A percentile compares a stretch with the other conserved stretches of the same genome.
Evolutionary conservation across 495 filamentous ascomycete species (phyloP).

Genomic region (Daldinia bambusicola): DNA sequence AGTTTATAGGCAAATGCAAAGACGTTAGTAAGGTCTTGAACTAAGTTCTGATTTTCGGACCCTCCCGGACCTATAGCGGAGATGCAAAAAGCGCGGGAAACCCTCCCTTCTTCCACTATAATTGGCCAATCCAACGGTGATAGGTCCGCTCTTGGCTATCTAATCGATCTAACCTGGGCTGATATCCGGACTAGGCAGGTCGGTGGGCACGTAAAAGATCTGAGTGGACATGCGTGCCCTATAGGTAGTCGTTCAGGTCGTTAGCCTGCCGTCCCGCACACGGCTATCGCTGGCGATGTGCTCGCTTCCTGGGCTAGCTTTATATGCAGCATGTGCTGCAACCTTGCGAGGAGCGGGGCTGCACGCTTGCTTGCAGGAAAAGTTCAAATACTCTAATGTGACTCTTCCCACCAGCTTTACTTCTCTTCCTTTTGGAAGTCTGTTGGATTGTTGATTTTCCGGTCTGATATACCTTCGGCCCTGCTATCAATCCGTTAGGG

Average conservation of each 20-base stretch:
- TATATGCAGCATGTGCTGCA: conserved; percentile 21
- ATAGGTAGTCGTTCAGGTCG: neutral
- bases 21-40: conserved; percentile 15
- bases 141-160: conserved; percentile 26
- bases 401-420: conserved; percentile 12
- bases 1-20: neutral
- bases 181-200: conserved; percentile 38
- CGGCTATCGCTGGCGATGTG: conserved; percentile 25
- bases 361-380: neutral
- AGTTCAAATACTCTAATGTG: conserved; percentile 22
- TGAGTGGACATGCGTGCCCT: neutral
- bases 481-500: neutral
- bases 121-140: conserved; percentile 39
- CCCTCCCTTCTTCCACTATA: neutral
- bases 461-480: neutral
- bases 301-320: conserved; percentile 16
- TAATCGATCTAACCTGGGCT: conserved; percentile 14
- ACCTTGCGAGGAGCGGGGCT: conserved; percentile 40
- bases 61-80: conserved; percentile 30
- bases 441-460: conserved; percentile 11
- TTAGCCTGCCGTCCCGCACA: conserved; percentile 31
- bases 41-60: conserved; percentile 15
- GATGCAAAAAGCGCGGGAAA: conserved; percentile 10
- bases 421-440: conserved; percentile 11
- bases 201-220: neutral